phyloP scores from a whole-genome alignment of 139 green algal species.

The Coelastrella sp. region DNA sequence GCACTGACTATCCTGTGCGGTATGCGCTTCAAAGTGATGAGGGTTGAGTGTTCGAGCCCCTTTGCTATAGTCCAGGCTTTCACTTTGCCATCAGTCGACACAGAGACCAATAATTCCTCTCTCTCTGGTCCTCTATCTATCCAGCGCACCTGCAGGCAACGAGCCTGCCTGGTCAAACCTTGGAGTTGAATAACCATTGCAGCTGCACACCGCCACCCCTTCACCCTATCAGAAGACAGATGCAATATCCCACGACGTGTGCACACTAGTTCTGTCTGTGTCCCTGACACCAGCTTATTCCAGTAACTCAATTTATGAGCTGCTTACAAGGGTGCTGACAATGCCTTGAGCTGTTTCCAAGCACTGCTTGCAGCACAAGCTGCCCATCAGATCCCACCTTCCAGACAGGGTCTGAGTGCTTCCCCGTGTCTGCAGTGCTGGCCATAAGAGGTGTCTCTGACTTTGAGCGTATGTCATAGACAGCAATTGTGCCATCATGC shows the following conservation, averaged over 20 bases:
- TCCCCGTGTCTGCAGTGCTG: constrained; percentile 62
- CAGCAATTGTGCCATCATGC: constrained; percentile 74
- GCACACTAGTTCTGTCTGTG: no score
- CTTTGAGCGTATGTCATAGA: constrained; percentile 76
- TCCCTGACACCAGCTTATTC: no score
- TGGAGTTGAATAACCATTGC: not conserved
- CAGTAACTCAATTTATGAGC: no score
- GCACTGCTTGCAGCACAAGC: not conserved
- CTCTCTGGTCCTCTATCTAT: constrained; percentile 76
- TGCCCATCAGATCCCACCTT: constrained; percentile 51
- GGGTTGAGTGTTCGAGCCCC: constrained; percentile 82
- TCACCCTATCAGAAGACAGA: no score
- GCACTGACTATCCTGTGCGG: constrained; percentile 39
- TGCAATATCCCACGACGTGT: no score
- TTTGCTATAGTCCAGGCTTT: constrained; percentile 85
- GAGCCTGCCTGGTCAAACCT: no score
- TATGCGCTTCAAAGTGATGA: constrained; percentile 87
- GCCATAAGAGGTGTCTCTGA: constrained; percentile 65
- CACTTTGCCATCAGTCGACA: constrained; percentile 88
- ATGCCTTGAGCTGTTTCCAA: not conserved
- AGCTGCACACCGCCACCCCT: no score
- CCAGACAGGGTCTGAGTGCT: constrained; percentile 86
- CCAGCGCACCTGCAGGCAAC: constrained; percentile 63
- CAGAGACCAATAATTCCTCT: constrained; percentile 86
- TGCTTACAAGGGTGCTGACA: not conserved